Percentiles rank a stretch among this genome's conserved stretches.
Evolutionary conservation across 2,329 filamentous ascomycete species (phyloP).

Genomic region (Cladosporium sp.): DNA sequence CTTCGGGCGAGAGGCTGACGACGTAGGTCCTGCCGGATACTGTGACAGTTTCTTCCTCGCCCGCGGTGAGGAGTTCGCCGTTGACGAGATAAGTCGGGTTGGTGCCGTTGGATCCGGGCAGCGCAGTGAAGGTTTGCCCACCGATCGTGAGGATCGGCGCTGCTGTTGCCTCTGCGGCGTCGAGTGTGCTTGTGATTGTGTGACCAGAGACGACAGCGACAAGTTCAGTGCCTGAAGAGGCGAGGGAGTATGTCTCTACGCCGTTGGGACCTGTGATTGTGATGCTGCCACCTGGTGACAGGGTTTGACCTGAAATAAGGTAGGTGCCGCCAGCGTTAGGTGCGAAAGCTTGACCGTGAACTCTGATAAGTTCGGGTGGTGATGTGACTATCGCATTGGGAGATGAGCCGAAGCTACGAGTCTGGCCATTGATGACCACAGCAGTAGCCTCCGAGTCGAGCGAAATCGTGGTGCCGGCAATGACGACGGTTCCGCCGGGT

Average conservation of each 20-base stretch:
- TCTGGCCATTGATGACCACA: conserved; percentile 43
- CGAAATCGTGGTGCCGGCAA: conserved; percentile 43
- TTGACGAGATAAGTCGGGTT: conserved; percentile 41
- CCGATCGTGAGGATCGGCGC: conserved; percentile 36
- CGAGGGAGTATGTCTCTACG: conserved; percentile 34
- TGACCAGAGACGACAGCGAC: conserved; percentile 26
- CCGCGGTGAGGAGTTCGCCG: conserved; percentile 42
- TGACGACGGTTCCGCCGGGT: conserved; percentile 41
- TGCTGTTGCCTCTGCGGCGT: conserved; percentile 32
- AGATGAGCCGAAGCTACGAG: conserved; percentile 38
- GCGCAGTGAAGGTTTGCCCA: conserved; percentile 32
- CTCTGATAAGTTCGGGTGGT: conserved; percentile 30
- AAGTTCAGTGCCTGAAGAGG: conserved; percentile 34
- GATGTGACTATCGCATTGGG: conserved; percentile 34
- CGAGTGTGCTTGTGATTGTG: conserved; percentile 36
- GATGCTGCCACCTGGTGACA: conserved; percentile 30
- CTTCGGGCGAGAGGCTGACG: conserved; percentile 37
- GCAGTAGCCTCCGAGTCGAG: conserved; percentile 42
- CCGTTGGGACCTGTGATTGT: conserved; percentile 27
- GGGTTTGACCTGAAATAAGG: conserved; percentile 29
- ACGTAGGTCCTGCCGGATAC: conserved; percentile 32
- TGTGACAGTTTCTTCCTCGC: conserved; percentile 33
- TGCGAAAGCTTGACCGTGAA: conserved; percentile 31
- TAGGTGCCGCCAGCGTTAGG: conserved; percentile 33
- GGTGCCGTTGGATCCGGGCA: conserved; percentile 28